A percentile compares a stretch with the other conserved stretches of the same genome.
These are phyloP conservation scores for Tylopilus orsonianus DNA, from an alignment of 1,284 basidiomycete species.

Conservation along the genomic window DNA sequence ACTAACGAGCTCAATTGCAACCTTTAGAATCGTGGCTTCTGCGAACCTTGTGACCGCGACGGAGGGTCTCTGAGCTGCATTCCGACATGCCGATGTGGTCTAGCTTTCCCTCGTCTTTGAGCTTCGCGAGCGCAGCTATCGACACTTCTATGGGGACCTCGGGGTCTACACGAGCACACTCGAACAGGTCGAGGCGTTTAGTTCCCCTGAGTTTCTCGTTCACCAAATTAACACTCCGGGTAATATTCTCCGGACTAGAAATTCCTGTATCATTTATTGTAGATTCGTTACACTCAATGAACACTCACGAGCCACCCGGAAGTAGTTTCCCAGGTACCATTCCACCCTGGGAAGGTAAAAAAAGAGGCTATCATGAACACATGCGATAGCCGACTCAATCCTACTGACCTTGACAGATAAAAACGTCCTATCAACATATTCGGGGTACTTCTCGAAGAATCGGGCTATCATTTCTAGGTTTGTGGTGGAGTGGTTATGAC, in stretches of 20 bases:
- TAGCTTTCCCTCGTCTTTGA: conserved; percentile 44
- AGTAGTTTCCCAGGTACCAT: neutral
- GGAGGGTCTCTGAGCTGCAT: conserved; percentile 47
- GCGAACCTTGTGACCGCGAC: conserved; percentile 42
- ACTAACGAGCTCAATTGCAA: neutral
- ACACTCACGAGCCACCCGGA: conserved; percentile 26
- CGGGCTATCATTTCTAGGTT: conserved; percentile 44
- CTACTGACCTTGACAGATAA: conserved; percentile 42
- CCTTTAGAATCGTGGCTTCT: neutral
- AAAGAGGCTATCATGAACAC: neutral
- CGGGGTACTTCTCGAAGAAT: conserved; percentile 52
- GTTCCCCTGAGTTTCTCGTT: conserved; percentile 42
- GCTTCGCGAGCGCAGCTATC: conserved; percentile 31
- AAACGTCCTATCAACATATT: conserved; percentile 49
- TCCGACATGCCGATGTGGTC: conserved; percentile 57
- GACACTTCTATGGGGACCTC: conserved; percentile 38
- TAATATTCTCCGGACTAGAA: conserved; percentile 37
- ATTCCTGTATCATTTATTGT: neutral
- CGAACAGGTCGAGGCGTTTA: conserved; percentile 51
- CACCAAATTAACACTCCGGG: conserved; percentile 41
- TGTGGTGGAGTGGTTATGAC: conserved; percentile 26
- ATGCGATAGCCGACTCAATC: neutral
- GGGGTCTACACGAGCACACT: conserved; percentile 42
- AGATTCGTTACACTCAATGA: too few relatives aligned
- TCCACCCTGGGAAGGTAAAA: neutral